phyloP scores from a whole-genome alignment of 2,329 filamentous ascomycete genomes.

The Diplodia scrobiculata region DNA sequence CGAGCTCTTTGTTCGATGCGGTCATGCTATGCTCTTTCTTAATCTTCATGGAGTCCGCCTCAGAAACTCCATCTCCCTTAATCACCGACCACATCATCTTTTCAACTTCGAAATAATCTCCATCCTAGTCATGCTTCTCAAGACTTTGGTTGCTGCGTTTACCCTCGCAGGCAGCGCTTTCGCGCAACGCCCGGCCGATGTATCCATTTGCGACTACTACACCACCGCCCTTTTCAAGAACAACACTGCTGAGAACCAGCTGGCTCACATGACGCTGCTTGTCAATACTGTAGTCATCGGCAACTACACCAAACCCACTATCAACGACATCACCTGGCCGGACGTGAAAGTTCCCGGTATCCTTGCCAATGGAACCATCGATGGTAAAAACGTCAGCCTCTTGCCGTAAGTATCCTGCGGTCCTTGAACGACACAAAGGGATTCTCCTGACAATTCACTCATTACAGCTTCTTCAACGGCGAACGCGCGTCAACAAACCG shows the following conservation, averaged over 20 bases:
- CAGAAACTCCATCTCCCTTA: background rate
- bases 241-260: slow-evolving; percentile 62
- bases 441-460: background rate
- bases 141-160: slow-evolving; percentile 10
- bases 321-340: slow-evolving; percentile 37
- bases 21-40: background rate
- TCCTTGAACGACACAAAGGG: slow-evolving; percentile 16
- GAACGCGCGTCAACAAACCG: slow-evolving; percentile 57
- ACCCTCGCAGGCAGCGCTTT: slow-evolving; percentile 22
- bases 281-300: slow-evolving; percentile 67
- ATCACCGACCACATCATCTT: background rate
- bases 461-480: slow-evolving; percentile 52
- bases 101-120: background rate
- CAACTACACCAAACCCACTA: slow-evolving; percentile 61
- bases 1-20: background rate
- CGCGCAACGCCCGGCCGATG: slow-evolving; percentile 39
- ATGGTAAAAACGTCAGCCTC: slow-evolving; percentile 59
- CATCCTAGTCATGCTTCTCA: background rate
- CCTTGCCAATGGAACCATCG: slow-evolving; percentile 54
- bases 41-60: background rate
- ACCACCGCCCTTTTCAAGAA: slow-evolving; percentile 61
- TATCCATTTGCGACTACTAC: slow-evolving; percentile 65
- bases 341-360: slow-evolving; percentile 59
- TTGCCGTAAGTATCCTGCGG: slow-evolving; percentile 49
- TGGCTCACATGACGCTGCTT: slow-evolving; percentile 57